These are phyloP conservation scores for Globisporangium abappressorium DNA, from an alignment of 352 stramenopile genomes.

Conservation along the genomic window DNA sequence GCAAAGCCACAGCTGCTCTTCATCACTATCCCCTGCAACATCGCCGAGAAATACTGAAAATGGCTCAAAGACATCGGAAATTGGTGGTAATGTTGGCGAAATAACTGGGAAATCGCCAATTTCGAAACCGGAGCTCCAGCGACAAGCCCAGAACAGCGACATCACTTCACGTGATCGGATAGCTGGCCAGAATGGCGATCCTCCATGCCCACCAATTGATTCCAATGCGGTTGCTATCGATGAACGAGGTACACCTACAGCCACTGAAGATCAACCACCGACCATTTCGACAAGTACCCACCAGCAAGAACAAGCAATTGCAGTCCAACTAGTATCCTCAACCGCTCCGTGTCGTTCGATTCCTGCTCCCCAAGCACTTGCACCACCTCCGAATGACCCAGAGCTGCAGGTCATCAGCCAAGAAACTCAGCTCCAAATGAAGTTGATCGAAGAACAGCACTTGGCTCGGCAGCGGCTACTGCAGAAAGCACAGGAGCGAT, in stretches of 20 bases:
- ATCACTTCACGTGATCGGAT: too few relatives aligned
- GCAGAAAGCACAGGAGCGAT: slow-evolving; percentile 21
- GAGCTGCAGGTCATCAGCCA: neutral
- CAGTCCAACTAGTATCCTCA: neutral
- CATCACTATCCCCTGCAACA: too few relatives aligned
- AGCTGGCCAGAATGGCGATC: too few relatives aligned
- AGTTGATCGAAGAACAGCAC: slow-evolving; percentile 14
- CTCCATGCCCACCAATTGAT: too few relatives aligned
- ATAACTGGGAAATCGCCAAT: too few relatives aligned
- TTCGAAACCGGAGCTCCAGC: neutral
- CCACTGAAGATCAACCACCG: neutral
- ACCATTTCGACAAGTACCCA: neutral
- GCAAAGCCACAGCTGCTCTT: neutral
- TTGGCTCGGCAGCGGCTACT: slow-evolving; percentile 11
- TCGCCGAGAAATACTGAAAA: neutral
- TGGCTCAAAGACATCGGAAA: neutral
- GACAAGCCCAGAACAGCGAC: too few relatives aligned
- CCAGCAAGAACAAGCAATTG: neutral
- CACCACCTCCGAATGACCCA: neutral
- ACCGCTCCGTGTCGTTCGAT: too few relatives aligned
- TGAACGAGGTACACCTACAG: neutral
- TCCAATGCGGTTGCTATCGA: neutral
- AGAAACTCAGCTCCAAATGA: neutral
- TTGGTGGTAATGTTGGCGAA: neutral
- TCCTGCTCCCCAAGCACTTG: too few relatives aligned